Base-by-base conservation (phyloP, 2,329 filamentous ascomycete genomes). In the Thermomyces lanuginosus region DNA sequence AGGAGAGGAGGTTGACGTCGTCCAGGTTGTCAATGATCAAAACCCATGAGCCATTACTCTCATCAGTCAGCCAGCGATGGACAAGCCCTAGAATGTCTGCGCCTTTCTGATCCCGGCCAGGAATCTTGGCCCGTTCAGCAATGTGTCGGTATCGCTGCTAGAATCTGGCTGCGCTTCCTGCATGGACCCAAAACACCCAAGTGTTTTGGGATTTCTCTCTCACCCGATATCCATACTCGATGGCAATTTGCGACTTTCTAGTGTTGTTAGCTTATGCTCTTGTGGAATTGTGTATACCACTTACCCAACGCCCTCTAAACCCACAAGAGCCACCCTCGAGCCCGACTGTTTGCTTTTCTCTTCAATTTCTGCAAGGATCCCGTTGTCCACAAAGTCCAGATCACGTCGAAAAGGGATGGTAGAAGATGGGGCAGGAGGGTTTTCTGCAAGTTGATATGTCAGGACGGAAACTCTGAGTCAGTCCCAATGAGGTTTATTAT, bases 151-250 rank as follows among this genome's bases (percentile, higher is more conserved):
- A 53, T 16, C 43, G 41, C 29, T 53, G 39, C 32, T 56, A 43
- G 24, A 55, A 51, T 5, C 49, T 39, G 19, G 42, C 35, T 0
- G 35, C 34, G 26, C 46, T 50, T 26, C 42, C 48, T 2, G 48
- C 46, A 31, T 56, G 38, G 4, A 56, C 36, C 53, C 46, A 60
- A 29, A 56, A 55, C 16, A 56, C 36, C 38, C 38, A 50, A 9
- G 38, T 47, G n/a, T 40, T 16, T 0, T 42, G 40, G 11, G 34
- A 44, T 13, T n/a, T n/a, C 0, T 44, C 33, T 31, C 35, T 36
- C 10, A 41, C 33, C 24, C 33, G 38, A 30, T 56, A 44, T 1
- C 42, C 40, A 26, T 54, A 55, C 38, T 55, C 39, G 24, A 57
- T 56, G 8, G 47, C 45, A 24, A 51, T 41, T 40, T 50, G 44